Percentiles rank a stretch among this genome's conserved stretches.
These are phyloP conservation scores for Eustoma russellianum DNA, from an alignment of 257 asterid genomes.

Conservation along the genomic window DNA sequence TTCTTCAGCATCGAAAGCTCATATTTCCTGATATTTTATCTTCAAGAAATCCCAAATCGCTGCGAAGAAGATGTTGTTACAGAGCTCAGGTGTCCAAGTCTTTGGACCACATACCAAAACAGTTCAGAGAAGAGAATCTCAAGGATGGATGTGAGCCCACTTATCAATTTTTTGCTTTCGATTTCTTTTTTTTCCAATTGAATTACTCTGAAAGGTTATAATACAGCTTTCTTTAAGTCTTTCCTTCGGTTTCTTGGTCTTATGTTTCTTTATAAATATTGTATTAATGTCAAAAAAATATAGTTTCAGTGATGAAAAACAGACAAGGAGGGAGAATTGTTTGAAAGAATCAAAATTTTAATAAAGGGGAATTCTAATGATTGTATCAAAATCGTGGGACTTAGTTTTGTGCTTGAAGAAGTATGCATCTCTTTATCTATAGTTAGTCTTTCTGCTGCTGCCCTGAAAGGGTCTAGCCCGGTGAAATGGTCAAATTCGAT, in stretches of 20 bases:
- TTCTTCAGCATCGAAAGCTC: constrained; percentile 36
- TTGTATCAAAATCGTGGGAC: no score
- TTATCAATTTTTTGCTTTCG: not conserved
- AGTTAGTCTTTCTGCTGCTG: no score
- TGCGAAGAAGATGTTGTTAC: constrained; percentile 35
- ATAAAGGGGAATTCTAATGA: no score
- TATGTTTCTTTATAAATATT: not conserved
- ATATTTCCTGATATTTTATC: constrained; percentile 21
- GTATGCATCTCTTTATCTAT: no score
- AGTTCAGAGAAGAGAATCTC: constrained; percentile 77
- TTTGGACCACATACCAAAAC: constrained; percentile 66
- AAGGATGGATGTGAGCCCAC: constrained; percentile 64
- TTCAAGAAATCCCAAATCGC: constrained; percentile 19
- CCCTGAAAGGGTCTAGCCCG: no score
- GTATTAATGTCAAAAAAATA: no score
- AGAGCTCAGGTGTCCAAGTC: constrained; percentile 47
- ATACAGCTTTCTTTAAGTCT: not conserved
- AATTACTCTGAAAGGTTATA: not conserved
- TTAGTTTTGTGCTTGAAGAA: no score
- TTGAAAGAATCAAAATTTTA: no score
- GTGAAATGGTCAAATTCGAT: no score
- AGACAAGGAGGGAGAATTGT: no score
- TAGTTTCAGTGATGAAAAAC: no score
- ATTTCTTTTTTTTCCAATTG: not conserved
- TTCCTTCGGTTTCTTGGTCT: not conserved